These are phyloP conservation scores for Neofusicoccum umdonicola DNA, from an alignment of 2,329 filamentous ascomycete genomes.

Conservation along the genomic window DNA sequence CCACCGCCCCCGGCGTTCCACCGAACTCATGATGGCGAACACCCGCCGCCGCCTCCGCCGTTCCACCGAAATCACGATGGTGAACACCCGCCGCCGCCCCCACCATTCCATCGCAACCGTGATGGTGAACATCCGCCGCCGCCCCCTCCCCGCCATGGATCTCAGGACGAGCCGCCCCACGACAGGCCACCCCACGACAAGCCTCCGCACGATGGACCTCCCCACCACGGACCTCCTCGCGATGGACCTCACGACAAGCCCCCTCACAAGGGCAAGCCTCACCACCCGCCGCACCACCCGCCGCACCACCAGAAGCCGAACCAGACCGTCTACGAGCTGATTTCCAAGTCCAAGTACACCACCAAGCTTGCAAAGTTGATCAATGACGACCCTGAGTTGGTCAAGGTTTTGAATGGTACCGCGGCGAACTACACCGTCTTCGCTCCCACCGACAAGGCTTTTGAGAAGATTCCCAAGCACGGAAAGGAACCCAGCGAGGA, in stretches of 20 bases:
- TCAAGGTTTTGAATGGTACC: slow-evolving; percentile 72
- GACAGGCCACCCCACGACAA: slow-evolving; percentile 22
- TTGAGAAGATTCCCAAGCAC: slow-evolving; percentile 62
- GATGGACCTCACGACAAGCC: slow-evolving; percentile 21
- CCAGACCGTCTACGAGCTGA: slow-evolving; percentile 75
- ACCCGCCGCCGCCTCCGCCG: slow-evolving; percentile 3
- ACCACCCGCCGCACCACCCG: slow-evolving; percentile 31
- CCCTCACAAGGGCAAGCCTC: slow-evolving; percentile 29
- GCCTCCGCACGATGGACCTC: slow-evolving; percentile 25
- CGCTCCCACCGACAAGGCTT: slow-evolving; percentile 73
- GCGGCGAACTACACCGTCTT: slow-evolving; percentile 76
- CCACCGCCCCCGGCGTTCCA: background rate
- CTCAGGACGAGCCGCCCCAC: slow-evolving; percentile 15
- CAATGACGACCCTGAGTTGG: slow-evolving; percentile 68
- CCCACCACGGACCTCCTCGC: slow-evolving; percentile 16
- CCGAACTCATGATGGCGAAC: background rate
- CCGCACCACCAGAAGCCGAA: slow-evolving; percentile 49
- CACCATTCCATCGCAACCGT: slow-evolving; percentile 13
- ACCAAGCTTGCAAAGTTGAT: slow-evolving; percentile 75
- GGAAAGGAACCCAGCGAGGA: slow-evolving; percentile 66
- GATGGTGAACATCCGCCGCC: slow-evolving; percentile 15
- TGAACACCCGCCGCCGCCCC: slow-evolving; percentile 17
- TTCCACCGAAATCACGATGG: background rate
- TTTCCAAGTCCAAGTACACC: slow-evolving; percentile 72
- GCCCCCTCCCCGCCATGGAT: slow-evolving; percentile 16